These are phyloP conservation scores for Colletotrichum nymphaeae DNA, from an alignment of 2,329 filamentous ascomycete species.

Conservation along the genomic window DNA sequence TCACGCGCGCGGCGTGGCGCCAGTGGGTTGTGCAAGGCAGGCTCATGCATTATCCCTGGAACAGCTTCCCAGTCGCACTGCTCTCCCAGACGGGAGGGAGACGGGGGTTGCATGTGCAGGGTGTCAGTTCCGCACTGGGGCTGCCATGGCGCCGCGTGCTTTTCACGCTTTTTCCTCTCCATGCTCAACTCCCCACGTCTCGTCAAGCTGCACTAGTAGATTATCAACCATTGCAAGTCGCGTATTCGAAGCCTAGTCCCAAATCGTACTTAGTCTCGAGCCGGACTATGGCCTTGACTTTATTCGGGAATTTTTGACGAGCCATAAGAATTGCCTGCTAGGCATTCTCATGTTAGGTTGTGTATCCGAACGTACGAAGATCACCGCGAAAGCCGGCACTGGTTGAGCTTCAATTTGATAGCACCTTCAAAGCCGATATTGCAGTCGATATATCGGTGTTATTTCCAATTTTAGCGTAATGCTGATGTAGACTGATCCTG, in stretches of 20 bases:
- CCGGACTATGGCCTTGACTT: slow-evolving; percentile 44
- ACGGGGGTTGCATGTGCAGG: slow-evolving; percentile 27
- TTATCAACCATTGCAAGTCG: neutral
- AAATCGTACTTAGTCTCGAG: slow-evolving; percentile 24
- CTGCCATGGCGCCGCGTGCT: slow-evolving; percentile 20
- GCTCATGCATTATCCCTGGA: slow-evolving; percentile 13
- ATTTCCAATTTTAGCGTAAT: slow-evolving; percentile 23
- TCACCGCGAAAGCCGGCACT: neutral
- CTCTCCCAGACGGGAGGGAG: slow-evolving; percentile 29
- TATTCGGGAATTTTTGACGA: slow-evolving; percentile 38
- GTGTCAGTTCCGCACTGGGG: slow-evolving; percentile 21
- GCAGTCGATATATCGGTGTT: slow-evolving; percentile 8
- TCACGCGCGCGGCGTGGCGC: neutral
- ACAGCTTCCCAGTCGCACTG: slow-evolving; percentile 22
- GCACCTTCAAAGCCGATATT: neutral
- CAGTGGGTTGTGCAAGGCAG: slow-evolving; percentile 18
- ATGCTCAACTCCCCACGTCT: slow-evolving; percentile 18
- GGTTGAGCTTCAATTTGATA: slow-evolving; percentile 3
- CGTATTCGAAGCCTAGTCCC: slow-evolving; percentile 18
- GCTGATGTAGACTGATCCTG: neutral
- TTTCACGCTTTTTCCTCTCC: slow-evolving; percentile 11
- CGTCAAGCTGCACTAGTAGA: neutral
- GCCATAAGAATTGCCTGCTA: slow-evolving; percentile 8
- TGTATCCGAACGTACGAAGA: neutral
- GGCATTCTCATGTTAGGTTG: neutral